phyloP scores from a whole-genome alignment of 768 basidiomycete species.

The Mycena pura region DNA sequence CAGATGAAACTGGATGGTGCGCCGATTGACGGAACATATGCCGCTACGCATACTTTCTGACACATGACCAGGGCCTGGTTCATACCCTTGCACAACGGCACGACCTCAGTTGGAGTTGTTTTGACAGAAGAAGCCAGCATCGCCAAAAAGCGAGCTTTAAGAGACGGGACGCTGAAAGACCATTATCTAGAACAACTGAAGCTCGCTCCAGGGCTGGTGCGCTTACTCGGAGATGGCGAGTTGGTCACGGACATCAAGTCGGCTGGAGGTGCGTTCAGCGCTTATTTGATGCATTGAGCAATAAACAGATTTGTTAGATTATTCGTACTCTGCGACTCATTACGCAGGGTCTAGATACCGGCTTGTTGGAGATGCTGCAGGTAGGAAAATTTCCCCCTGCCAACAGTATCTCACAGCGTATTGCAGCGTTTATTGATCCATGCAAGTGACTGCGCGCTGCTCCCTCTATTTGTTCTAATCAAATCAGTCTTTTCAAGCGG shows the following conservation, averaged over 20 bases:
- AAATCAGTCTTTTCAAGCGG: constrained; percentile 56
- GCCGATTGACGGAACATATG: too few species aligned
- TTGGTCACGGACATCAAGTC: constrained; percentile 34
- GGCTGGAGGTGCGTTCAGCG: constrained; percentile 30
- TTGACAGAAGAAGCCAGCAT: constrained; percentile 46
- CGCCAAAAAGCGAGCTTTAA: constrained; percentile 33
- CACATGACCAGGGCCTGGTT: constrained; percentile 61
- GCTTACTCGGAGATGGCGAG: constrained; percentile 34
- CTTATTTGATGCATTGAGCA: not conserved
- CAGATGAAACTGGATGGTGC: constrained; percentile 57
- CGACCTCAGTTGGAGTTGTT: constrained; percentile 61
- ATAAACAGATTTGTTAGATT: constrained; percentile 23
- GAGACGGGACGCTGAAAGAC: constrained; percentile 27
- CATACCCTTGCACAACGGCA: constrained; percentile 56
- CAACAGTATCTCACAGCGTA: not conserved
- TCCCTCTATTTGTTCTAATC: constrained; percentile 47
- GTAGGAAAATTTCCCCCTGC: constrained; percentile 15
- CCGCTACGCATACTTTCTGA: too few species aligned
- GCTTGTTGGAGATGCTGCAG: constrained; percentile 42
- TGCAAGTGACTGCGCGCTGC: too few species aligned
- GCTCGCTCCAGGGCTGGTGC: constrained; percentile 32
- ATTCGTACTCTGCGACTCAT: constrained; percentile 39
- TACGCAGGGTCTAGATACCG: constrained; percentile 43
- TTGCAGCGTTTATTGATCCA: not conserved
- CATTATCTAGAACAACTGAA: constrained; percentile 40